These are phyloP conservation scores for Salvia splendens DNA, from an alignment of 257 asterid species.

Conservation along the genomic window DNA sequence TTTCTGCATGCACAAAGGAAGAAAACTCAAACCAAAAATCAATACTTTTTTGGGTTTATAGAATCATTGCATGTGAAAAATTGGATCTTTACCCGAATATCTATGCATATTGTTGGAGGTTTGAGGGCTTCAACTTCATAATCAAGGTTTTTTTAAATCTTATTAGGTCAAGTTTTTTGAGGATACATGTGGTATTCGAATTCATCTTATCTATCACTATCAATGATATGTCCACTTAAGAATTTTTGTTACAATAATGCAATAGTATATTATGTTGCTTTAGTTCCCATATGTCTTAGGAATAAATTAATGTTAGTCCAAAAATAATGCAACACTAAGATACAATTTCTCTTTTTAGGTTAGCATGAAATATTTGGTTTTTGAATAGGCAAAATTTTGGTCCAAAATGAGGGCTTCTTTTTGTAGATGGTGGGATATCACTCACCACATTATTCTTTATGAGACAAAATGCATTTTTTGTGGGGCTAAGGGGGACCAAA, in stretches of 20 bases:
- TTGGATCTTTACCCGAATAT: neutral
- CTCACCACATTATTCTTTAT: slow-evolving; percentile 37
- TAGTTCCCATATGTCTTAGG: slow-evolving; percentile 8
- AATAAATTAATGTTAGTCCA: slow-evolving; percentile 30
- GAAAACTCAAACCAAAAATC: neutral
- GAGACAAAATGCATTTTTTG: slow-evolving; percentile 39
- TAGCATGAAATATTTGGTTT: slow-evolving; percentile 31
- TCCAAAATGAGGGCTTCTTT: slow-evolving; percentile 48
- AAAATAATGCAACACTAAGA: slow-evolving; percentile 30
- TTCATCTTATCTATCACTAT: slow-evolving; percentile 1
- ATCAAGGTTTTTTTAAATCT: neutral
- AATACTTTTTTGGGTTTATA: neutral
- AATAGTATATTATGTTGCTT: neutral
- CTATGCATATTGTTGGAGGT: slow-evolving; percentile 3
- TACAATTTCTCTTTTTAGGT: slow-evolving; percentile 33
- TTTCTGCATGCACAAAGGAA: slow-evolving; percentile 17
- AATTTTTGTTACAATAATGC: slow-evolving; percentile 18
- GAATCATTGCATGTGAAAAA: slow-evolving; percentile 27
- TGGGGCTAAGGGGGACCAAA: slow-evolving; percentile 39
- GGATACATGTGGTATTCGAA: too few species aligned
- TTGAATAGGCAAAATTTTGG: slow-evolving; percentile 37
- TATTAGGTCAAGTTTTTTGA: neutral
- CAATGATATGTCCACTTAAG: slow-evolving; percentile 8
- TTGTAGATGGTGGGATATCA: slow-evolving; percentile 42
- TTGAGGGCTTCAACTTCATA: neutral